These are phyloP conservation scores for Tetracladium setigerum DNA, from an alignment of 495 filamentous ascomycete genomes.

Conservation along the genomic window DNA sequence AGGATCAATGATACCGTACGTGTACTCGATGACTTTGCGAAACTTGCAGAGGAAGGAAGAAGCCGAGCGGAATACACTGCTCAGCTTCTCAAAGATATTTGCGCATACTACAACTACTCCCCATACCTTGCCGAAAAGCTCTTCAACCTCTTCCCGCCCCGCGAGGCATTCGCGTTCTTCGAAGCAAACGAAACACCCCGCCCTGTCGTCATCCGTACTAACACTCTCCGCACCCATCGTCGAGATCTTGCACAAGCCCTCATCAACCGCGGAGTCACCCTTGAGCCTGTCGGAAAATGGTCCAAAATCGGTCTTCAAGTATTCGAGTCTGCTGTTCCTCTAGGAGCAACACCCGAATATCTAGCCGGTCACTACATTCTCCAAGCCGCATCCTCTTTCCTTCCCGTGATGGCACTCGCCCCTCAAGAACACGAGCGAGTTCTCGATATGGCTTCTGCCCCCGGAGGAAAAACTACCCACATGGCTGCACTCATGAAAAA, in stretches of 20 bases:
- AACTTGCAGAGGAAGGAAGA: conserved; percentile 64
- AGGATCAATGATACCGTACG: conserved; percentile 91
- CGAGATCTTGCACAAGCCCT: conserved; percentile 87
- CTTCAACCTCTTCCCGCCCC: conserved; percentile 81
- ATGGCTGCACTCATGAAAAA: conserved; percentile 98
- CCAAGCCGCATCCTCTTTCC: conserved; percentile 93
- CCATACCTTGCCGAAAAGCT: conserved; percentile 79
- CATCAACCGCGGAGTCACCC: conserved; percentile 93
- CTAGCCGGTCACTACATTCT: conserved; percentile 96
- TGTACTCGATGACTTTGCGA: conserved; percentile 79
- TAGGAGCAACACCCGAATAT: conserved; percentile 98
- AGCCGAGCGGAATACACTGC: conserved; percentile 81
- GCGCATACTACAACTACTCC: conserved; percentile 87
- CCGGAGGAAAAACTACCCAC: conserved; percentile 95
- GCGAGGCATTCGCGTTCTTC: conserved; percentile 96
- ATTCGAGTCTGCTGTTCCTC: conserved; percentile 86
- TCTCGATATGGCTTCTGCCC: conserved; percentile 94
- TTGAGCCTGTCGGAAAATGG: conserved; percentile 98
- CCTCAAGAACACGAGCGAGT: conserved; percentile 89
- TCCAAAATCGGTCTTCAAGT: conserved; percentile 95
- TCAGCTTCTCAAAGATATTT: conserved; percentile 85
- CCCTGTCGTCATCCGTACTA: conserved; percentile 83
- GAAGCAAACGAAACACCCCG: conserved; percentile 93
- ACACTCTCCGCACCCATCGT: conserved; percentile 88
- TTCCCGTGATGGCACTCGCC: conserved; percentile 94